Evolutionary conservation across 352 stramenopile genomes (phyloP), one percentile per base, ranked within the genome.

Genomic region (Phytophthora podocarpi): DNA sequence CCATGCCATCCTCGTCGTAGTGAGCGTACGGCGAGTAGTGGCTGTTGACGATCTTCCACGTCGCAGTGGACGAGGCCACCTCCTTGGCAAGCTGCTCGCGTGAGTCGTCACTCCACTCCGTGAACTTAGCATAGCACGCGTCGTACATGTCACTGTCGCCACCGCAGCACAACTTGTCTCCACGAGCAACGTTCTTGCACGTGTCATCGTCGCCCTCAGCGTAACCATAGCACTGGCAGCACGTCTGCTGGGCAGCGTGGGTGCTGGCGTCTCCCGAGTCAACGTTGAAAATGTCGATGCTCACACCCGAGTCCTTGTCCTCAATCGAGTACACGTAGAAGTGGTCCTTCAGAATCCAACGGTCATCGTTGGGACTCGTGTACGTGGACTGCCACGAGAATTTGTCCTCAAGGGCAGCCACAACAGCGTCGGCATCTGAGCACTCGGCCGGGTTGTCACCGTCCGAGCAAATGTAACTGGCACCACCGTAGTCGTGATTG

Each of bases 31-130:
- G 82, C 3, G 69, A 87, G 72, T 95, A 95, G 70, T 93, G 86
- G 32, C 73, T 86, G 64, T 95, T 95, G 41, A 95, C 81, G 31
- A 95, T 83, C 70, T 95, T 95, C 81, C 85, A 95, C 32, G 82
- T 88, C 2, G 85, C 85, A 13, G 51, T 92, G 5, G 84, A 93
- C 36, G 72, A 62, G 10, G 78, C 73, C 3, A 81, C 72, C 21
- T 89, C 69, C 16, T 66, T 59, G 0, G 68, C 67, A 5, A 92
- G 68, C 46, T 90, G 74, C 46, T 65, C 76, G 4, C 79, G 72
- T 16, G 82, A 93, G 54, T 95, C 85, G 8, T 91, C 69, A 42
- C 69, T 79, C 83, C 82, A 95, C 30, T 62, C 61, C 4, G 70
- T 85, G 42, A 95, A 78, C 55, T 89, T 76, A 34, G 68, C 70